Evolutionary conservation across 495 filamentous ascomycete species (phyloP).

Genomic region (Podospora pseudoanserina): DNA sequence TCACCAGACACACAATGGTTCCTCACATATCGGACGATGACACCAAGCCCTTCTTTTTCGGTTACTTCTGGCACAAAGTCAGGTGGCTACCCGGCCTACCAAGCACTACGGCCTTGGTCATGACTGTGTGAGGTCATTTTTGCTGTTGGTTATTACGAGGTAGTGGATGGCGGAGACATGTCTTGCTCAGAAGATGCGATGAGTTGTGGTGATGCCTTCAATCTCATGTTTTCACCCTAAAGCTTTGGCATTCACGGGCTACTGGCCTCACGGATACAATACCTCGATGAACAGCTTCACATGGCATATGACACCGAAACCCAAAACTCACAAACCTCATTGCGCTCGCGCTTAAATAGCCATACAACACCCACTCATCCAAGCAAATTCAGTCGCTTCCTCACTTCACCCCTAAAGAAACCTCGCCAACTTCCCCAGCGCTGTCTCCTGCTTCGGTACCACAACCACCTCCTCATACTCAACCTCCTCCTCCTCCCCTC

Average conservation of each 20-base stretch:
- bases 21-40: background rate
- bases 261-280: too few species aligned
- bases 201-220: background rate
- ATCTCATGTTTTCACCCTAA: background rate
- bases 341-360: background rate
- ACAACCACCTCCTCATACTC: constrained; percentile 20
- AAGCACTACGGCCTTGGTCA: too few species aligned
- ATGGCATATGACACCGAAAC: background rate
- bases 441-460: constrained; percentile 16
- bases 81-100: background rate
- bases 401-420: background rate
- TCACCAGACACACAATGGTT: background rate
- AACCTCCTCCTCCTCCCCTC: background rate
- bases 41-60: too few species aligned
- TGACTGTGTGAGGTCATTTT: too few species aligned
- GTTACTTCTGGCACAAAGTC: too few species aligned
- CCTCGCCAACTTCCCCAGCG: constrained; percentile 15
- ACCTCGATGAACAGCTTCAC: background rate
- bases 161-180: too few species aligned
- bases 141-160: too few species aligned
- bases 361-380: background rate
- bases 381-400: too few species aligned
- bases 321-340: background rate
- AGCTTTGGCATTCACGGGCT: background rate
- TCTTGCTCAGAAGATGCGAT: background rate